Evolutionary conservation across 2,329 filamentous ascomycete species (phyloP).

Genomic region (Furcasterigmium furcatum): DNA sequence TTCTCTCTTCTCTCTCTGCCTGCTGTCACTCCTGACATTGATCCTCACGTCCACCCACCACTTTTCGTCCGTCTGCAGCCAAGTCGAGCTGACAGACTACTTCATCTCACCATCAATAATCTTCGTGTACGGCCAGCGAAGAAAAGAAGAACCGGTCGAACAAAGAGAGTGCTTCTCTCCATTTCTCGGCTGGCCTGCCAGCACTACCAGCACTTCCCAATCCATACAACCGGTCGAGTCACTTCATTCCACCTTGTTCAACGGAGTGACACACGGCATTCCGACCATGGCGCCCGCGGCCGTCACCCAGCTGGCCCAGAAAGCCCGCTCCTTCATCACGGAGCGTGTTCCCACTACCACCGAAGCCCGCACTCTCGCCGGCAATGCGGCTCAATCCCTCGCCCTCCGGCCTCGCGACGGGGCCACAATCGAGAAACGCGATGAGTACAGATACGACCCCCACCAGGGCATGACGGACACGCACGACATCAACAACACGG

Average conservation of each 20-base stretch:
- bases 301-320: conserved; percentile 13
- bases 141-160: neutral
- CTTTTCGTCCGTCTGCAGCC: neutral
- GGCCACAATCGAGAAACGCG: conserved; percentile 18
- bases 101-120: neutral
- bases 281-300: conserved; percentile 38
- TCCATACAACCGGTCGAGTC: no score
- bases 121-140: neutral
- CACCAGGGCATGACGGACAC: conserved; percentile 48
- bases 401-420: conserved; percentile 23
- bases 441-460: conserved; percentile 32
- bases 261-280: no score
- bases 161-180: neutral
- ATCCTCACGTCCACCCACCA: no score
- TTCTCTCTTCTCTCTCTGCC: conserved; percentile 18
- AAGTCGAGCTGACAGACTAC: neutral
- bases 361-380: conserved; percentile 10
- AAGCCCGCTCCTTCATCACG: conserved; percentile 19
- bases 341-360: conserved; percentile 20
- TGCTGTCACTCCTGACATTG: conserved; percentile 14
- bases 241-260: no score
- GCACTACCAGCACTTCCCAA: conserved; percentile 21
- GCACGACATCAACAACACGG: conserved; percentile 59
- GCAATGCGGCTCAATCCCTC: conserved; percentile 24
- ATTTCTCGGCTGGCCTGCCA: conserved; percentile 21